Base-by-base conservation (phyloP, 148 eudicot species). In the Silene latifolia region DNA sequence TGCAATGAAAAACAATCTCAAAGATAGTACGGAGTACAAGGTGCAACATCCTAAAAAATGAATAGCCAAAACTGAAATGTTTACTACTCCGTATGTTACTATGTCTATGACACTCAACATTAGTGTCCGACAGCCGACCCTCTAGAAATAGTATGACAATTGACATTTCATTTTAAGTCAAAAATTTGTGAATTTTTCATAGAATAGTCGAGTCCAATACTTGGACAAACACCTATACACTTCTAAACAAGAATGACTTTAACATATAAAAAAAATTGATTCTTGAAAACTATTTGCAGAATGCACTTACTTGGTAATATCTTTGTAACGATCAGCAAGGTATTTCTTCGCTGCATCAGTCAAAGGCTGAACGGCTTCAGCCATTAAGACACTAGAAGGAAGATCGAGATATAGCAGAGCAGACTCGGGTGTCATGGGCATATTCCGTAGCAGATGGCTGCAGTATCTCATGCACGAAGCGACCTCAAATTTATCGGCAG, bases 401-500 rank as follows among this genome's bases (percentile, higher is more conserved):
- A 91, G 93, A 72, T 90, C 96, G 17, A 90, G 78, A 71, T 90
- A 90, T 7, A 90, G 81, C 46, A 90, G 82, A 19, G 96, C 92
- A 65, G 92, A 88, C 74, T 88, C 96, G 1, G 96, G 92, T 71
- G 88, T 86, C 96, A 90, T 90, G 35, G 89, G 88, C 83, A 89
- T 76, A 77, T 84, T 82, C 60, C 96, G 81, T 53, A 90, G 74
- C 25, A 84, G 64, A 60, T 86, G 82, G 69, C 92, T 90, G 78
- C 96, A 90, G 70, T 84, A 80, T 80, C 92, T 80, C 96, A 90
- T 90, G 69, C 96, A 88, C 17, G 96, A 90, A 78, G 87, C 96
- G 63, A 90, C 96, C 86, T 91, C 96, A 82, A 91, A 91, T 67
- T 91, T 91, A 82, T 91, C 96, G 0, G 96, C 96, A 73, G 96